A percentile compares a stretch with the other conserved stretches of the same genome.
Evolutionary conservation across 1,284 basidiomycete genomes (phyloP).

Genomic region (Sporisorium exsertum): DNA sequence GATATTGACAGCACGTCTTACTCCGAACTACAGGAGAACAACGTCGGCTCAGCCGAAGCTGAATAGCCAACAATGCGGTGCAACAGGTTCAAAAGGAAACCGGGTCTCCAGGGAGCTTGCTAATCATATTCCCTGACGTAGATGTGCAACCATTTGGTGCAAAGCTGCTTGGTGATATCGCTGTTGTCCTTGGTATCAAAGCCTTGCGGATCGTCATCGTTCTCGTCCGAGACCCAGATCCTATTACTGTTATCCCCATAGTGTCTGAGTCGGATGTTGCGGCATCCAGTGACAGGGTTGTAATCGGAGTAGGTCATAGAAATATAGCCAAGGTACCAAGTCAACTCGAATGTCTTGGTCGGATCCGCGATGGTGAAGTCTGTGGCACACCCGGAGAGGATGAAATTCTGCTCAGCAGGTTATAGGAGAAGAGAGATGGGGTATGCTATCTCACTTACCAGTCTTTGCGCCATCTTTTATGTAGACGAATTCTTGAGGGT

Average conservation of each 20-base stretch:
- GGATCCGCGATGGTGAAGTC: slow-evolving; percentile 27
- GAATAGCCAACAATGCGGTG: too few species aligned
- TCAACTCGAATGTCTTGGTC: slow-evolving; percentile 2
- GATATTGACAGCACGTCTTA: too few species aligned
- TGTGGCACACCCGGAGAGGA: neutral
- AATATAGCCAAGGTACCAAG: neutral
- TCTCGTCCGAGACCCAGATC: slow-evolving; percentile 33
- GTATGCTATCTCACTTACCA: slow-evolving; percentile 5
- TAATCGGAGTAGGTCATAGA: slow-evolving; percentile 10
- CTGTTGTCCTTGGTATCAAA: slow-evolving; percentile 1
- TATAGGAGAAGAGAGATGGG: neutral
- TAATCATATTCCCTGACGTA: slow-evolving; percentile 14
- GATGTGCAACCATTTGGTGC: slow-evolving; percentile 30
- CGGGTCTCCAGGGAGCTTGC: too few species aligned
- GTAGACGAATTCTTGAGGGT: slow-evolving; percentile 11
- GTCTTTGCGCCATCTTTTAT: slow-evolving; percentile 17
- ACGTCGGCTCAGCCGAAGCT: too few species aligned
- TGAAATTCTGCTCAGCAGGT: neutral
- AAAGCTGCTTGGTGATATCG: neutral
- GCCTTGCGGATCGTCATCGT: slow-evolving; percentile 7
- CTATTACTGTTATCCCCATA: neutral
- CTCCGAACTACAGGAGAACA: too few species aligned
- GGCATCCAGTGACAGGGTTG: slow-evolving; percentile 4
- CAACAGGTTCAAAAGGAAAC: too few species aligned
- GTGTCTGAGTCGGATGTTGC: slow-evolving; percentile 4